phyloP scores from a whole-genome alignment of 495 filamentous ascomycete genomes.

The Hyaloscypha variabilis region DNA sequence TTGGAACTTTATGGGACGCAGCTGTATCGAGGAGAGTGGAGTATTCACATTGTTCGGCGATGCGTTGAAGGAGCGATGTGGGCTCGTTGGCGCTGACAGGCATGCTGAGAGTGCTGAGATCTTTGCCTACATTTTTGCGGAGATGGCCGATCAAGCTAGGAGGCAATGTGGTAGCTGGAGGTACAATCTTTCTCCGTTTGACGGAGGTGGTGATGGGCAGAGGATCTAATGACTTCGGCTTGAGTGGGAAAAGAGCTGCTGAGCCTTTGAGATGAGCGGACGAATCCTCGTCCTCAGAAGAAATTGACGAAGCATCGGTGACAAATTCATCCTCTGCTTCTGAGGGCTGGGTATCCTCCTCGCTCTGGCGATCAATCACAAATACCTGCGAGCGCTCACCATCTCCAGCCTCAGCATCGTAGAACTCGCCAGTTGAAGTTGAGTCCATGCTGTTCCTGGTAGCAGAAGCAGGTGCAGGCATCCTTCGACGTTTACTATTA shows the following conservation, averaged over 20 bases:
- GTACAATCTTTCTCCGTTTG: conserved; percentile 69
- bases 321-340: conserved; percentile 60
- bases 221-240: conserved; percentile 74
- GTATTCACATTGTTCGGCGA: conserved; percentile 90
- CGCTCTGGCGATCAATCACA: conserved; percentile 67
- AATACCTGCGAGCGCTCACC: conserved; percentile 66
- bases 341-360: conserved; percentile 56
- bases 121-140: conserved; percentile 97
- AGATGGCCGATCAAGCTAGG: conserved; percentile 92
- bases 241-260: conserved; percentile 66
- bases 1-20: conserved; percentile 53
- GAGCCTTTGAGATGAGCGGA: conserved; percentile 44
- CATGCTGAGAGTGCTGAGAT: conserved; percentile 94
- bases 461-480: conserved; percentile 49
- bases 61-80: conserved; percentile 81
- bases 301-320: conserved; percentile 62
- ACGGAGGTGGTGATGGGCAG: conserved; percentile 69
- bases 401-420: conserved; percentile 81
- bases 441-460: conserved; percentile 83
- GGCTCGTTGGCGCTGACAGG: conserved; percentile 96
- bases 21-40: conserved; percentile 80
- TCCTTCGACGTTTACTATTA: conserved; percentile 77
- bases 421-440: conserved; percentile 80
- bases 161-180: conserved; percentile 71
- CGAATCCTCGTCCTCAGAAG: conserved; percentile 55